phyloP scores from a whole-genome alignment of 805 yeast genomes.

The Maudiozyma bulderi region DNA sequence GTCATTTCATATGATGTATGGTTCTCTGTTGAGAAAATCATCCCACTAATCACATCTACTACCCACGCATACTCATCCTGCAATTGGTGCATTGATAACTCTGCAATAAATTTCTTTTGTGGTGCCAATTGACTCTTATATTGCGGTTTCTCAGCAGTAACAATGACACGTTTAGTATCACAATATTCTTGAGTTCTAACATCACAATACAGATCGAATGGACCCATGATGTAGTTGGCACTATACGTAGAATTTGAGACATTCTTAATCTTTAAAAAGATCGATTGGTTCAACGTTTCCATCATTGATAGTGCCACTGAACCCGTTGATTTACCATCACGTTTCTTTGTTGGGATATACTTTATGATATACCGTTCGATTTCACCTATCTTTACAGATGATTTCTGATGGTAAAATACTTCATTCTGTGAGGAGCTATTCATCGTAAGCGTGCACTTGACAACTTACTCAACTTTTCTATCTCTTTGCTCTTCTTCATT shows the following conservation, averaged over 20 bases:
- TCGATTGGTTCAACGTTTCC: slow-evolving; percentile 20
- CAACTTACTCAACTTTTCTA: too few relatives aligned
- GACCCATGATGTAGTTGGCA: slow-evolving; percentile 71
- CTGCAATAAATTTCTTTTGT: slow-evolving; percentile 53
- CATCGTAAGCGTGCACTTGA: neutral
- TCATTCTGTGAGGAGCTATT: neutral
- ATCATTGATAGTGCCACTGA: slow-evolving; percentile 2
- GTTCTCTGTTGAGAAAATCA: slow-evolving; percentile 52
- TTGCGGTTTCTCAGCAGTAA: slow-evolving; percentile 59
- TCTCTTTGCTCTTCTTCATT: too few relatives aligned
- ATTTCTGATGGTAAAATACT: slow-evolving; percentile 4
- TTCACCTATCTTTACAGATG: slow-evolving; percentile 44
- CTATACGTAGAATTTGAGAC: slow-evolving; percentile 39
- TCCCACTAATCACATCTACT: slow-evolving; percentile 63
- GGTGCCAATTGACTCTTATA: slow-evolving; percentile 64
- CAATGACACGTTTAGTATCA: slow-evolving; percentile 38
- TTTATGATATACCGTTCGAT: slow-evolving; percentile 40
- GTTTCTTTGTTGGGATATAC: neutral
- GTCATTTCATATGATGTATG: slow-evolving; percentile 52
- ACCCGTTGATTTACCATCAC: neutral
- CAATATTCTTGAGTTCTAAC: slow-evolving; percentile 46
- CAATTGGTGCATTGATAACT: slow-evolving; percentile 53
- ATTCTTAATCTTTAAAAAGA: slow-evolving; percentile 55
- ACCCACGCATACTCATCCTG: slow-evolving; percentile 52
- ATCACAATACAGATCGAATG: slow-evolving; percentile 62